These are phyloP conservation scores for Elsinoe australis DNA, from an alignment of 2,329 filamentous ascomycete genomes.

Conservation along the genomic window DNA sequence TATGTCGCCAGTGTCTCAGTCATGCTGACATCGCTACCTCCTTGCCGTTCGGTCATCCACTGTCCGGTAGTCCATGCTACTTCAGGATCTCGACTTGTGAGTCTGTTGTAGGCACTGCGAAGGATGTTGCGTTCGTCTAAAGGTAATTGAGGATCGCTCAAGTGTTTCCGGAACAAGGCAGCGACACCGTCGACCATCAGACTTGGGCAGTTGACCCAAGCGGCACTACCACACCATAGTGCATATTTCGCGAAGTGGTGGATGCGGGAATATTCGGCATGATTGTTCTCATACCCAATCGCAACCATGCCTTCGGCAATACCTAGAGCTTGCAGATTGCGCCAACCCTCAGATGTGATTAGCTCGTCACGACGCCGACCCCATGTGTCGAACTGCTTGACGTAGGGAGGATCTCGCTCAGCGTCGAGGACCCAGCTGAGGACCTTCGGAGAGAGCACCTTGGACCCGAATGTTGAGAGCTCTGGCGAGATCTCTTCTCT, in stretches of 20 bases:
- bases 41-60: slow-evolving; percentile 68
- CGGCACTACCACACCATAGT: slow-evolving; percentile 53
- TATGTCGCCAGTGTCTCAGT: slow-evolving; percentile 42
- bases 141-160: slow-evolving; percentile 24
- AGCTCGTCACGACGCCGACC: slow-evolving; percentile 53
- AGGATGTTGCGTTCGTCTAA: slow-evolving; percentile 14
- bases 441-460: slow-evolving; percentile 48
- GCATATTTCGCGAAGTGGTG: slow-evolving; percentile 53
- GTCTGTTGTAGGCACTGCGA: slow-evolving; percentile 28
- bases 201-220: slow-evolving; percentile 56
- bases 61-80: slow-evolving; percentile 65
- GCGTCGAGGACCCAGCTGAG: slow-evolving; percentile 55
- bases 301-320: slow-evolving; percentile 52
- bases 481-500: slow-evolving; percentile 25
- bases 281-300: slow-evolving; percentile 50
- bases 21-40: slow-evolving; percentile 60
- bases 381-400: slow-evolving; percentile 55
- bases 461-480: slow-evolving; percentile 42
- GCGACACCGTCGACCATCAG: slow-evolving; percentile 59
- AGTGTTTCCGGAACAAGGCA: slow-evolving; percentile 43
- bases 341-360: slow-evolving; percentile 61
- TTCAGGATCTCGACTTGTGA: slow-evolving; percentile 46
- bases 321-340: slow-evolving; percentile 52
- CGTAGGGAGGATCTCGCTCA: slow-evolving; percentile 56
- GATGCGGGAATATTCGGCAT: slow-evolving; percentile 46